Base-by-base conservation (phyloP, 345 rosid genomes). In the Angophora floribunda region DNA sequence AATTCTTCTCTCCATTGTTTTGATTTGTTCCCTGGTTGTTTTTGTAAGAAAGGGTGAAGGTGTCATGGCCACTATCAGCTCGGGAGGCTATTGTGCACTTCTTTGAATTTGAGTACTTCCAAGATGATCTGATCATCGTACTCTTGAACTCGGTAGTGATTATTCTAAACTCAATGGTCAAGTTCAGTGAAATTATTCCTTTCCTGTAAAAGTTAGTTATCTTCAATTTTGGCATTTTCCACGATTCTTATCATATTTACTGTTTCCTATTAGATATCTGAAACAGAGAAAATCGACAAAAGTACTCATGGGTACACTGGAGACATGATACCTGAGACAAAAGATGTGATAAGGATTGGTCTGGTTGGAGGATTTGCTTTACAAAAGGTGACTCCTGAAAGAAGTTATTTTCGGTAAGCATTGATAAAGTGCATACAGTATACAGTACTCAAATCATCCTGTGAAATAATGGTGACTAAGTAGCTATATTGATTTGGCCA, bases 1-100 rank as follows among this genome's bases (percentile, higher is more conserved):
- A 57, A 24, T 65, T 51, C 55, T 75, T 65, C 44, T 86, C 50
- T 88, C 89, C 14, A 89, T 91, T 90, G 90, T 93, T 87, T 80
- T 80, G 65, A 79, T 90, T 90, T 86, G 52, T 90, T 86, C 65
- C 84, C 49, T 89, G 41, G 87, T 61, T 87, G 91, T 96, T 75
- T 92, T 75, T 52, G 96, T 94, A 94, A 94, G 95, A 93, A 95
- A 98, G 99, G 96, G 90, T 95, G 97, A 98, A 98, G 97, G 93
- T 95, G 87, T 86, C 98, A 15, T 98, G 99, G 99, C 99, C 98
- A 24, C 86, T 98, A 87, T 91, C 97, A 84, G 89, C 95, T 88
- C 93, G 99, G 93, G 99, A 97, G 92, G 98, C 96, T 26, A 53
- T 96, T 61, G 89, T 96, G 87, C 97, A 97, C 89, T 97, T 88